These are phyloP conservation scores for Tolypocladium endophyticum DNA, from an alignment of 2,329 filamentous ascomycete genomes.

Conservation along the genomic window DNA sequence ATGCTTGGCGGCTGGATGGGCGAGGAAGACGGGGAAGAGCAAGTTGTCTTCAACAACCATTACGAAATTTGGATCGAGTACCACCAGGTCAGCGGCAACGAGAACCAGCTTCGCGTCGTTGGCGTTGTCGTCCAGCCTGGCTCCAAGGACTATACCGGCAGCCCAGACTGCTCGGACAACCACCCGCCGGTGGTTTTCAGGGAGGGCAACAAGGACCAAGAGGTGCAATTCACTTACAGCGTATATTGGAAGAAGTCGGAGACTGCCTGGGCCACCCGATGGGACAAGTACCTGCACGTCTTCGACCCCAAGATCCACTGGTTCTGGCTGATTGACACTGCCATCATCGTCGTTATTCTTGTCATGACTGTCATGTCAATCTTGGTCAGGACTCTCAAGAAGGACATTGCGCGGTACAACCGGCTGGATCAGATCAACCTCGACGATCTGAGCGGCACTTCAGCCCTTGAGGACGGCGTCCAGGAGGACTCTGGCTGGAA, in stretches of 20 bases:
- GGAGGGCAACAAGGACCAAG: slow-evolving; percentile 39
- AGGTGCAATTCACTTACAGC: slow-evolving; percentile 82
- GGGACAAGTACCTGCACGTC: slow-evolving; percentile 98
- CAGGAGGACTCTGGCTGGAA: slow-evolving; percentile 99
- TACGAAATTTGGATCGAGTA: slow-evolving; percentile 93
- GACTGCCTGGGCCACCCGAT: slow-evolving; percentile 91
- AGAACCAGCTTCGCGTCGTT: slow-evolving; percentile 73
- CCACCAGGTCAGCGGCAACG: slow-evolving; percentile 60
- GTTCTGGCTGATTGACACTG: slow-evolving; percentile 96
- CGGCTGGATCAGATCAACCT: slow-evolving; percentile 82
- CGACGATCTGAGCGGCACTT: slow-evolving; percentile 76
- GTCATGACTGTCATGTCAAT: slow-evolving; percentile 90
- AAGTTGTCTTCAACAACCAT: slow-evolving; percentile 75
- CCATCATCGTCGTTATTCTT: slow-evolving; percentile 87
- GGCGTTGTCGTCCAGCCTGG: slow-evolving; percentile 80
- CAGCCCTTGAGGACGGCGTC: slow-evolving; percentile 76
- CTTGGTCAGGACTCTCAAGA: slow-evolving; percentile 74
- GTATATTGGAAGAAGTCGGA: slow-evolving; percentile 77
- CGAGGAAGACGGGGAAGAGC: slow-evolving; percentile 37
- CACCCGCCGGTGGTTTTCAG: slow-evolving; percentile 52
- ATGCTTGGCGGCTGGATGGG: slow-evolving; percentile 46
- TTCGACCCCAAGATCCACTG: slow-evolving; percentile 98
- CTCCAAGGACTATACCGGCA: slow-evolving; percentile 52
- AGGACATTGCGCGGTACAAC: slow-evolving; percentile 96
- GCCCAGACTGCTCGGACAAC: slow-evolving; percentile 51